Evolutionary conservation across 148 eudicot species (phyloP), one percentile per base, ranked within the genome.

Genomic region (Polygonum aviculare): DNA sequence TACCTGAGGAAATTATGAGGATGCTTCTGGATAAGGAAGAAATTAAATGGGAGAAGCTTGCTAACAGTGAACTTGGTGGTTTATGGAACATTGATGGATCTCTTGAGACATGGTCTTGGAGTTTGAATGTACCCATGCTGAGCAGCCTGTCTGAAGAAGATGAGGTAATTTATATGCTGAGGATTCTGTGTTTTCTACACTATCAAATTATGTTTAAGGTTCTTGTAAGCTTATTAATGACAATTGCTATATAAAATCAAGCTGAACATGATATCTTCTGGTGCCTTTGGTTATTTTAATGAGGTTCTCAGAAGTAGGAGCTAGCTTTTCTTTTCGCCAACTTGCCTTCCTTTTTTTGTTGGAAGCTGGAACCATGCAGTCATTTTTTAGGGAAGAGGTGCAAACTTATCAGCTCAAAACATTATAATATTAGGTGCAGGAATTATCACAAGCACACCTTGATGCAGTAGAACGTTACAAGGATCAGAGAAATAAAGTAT

Each of bases 31-130:
- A 92, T 62, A 88, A 88, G 80, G 96, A 84, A 81, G 97, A 86
- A 73, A 90, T 85, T 87, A 90, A 91, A 77, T 95, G 99, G 99
- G 85, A 82, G 77, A 91, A 77, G 75, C 85, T 91, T 70, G 82
- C 78, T 72, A 86, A 87, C 76, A 93, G 97, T 80, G 96, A 90
- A 77, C 82, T 91, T 81, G 98, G 98, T 74, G 88, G 88, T 74
- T 73, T 95, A 39, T 95, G 99, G 99, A 79, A 83, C 76, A 84
- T 86, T 87, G 99, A 91, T 81, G 99, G 97, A 79, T 93, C 99
- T 74, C 82, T 95, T 35, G 98, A 91, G 80, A 93, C 97, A 7
- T 95, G 99, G 99, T 95, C 99, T 63, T 95, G 98, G 99, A 95
- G 99, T 82, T 86, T 95, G 81, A 95, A 95, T 83, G 90, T 93